Conservation (phyloP, 2,329 filamentous ascomycete genomes). For the Alternaria tenuissima region DNA sequence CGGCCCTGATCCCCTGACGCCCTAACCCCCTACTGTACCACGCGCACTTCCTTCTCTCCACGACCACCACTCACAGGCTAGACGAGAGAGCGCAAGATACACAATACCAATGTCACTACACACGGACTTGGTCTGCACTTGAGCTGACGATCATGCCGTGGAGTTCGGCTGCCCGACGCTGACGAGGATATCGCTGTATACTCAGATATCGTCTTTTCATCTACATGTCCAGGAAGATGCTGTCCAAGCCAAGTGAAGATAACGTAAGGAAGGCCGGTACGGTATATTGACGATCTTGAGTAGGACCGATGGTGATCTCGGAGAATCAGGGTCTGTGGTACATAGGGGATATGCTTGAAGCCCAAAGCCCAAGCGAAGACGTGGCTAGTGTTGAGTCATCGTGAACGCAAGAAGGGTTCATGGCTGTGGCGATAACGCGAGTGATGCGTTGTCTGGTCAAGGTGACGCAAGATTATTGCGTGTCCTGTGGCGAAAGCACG, state of each 20-base stretch:
- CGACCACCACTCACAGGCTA: neutral
- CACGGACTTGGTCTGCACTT: neutral
- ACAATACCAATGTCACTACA: neutral
- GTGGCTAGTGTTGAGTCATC: neutral
- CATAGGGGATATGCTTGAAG: neutral
- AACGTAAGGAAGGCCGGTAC: neutral
- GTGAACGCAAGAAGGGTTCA: constrained; percentile 6
- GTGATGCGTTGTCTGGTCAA: constrained; percentile 1
- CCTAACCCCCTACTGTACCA: neutral
- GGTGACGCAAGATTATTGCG: neutral
- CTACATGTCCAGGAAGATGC: neutral
- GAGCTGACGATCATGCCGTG: neutral
- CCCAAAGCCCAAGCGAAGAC: neutral
- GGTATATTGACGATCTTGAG: neutral
- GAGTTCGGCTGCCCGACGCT: neutral
- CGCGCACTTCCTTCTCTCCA: neutral
- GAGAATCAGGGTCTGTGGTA: neutral
- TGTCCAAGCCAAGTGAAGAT: neutral
- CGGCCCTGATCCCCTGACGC: neutral
- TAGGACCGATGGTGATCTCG: neutral
- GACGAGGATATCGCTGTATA: neutral
- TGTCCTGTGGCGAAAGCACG: neutral
- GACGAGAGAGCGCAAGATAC: neutral
- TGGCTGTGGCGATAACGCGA: neutral
- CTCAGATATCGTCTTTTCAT: neutral